Evolutionary conservation across 2,329 filamentous ascomycete genomes (phyloP).

Genomic region (Cercospora canescens): DNA sequence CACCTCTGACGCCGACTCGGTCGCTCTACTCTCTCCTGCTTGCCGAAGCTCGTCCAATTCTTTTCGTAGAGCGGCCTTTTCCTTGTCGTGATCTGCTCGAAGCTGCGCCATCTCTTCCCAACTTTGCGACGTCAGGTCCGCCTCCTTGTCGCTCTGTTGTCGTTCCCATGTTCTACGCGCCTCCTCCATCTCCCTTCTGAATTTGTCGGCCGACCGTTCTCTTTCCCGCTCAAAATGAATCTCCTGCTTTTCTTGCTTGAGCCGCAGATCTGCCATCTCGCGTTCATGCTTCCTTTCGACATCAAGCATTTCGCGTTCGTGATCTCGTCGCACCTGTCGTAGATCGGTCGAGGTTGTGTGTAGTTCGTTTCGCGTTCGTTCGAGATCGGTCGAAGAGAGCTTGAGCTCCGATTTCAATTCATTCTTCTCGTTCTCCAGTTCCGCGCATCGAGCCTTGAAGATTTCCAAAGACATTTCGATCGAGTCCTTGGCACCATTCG

Average conservation of each 20-base stretch:
- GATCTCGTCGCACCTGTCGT: slow-evolving; percentile 34
- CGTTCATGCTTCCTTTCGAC: slow-evolving; percentile 31
- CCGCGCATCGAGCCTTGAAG: slow-evolving; percentile 63
- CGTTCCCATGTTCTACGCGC: slow-evolving; percentile 44
- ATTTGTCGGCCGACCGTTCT: slow-evolving; percentile 59
- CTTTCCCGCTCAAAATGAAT: slow-evolving; percentile 37
- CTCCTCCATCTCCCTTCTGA: slow-evolving; percentile 51
- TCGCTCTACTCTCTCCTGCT: slow-evolving; percentile 57
- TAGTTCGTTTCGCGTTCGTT: slow-evolving; percentile 35
- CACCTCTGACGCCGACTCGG: slow-evolving; percentile 53
- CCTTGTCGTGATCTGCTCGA: slow-evolving; percentile 62
- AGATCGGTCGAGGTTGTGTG: slow-evolving; percentile 36
- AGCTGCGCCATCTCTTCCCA: slow-evolving; percentile 67
- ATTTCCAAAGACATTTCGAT: slow-evolving; percentile 73
- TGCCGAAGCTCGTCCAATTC: slow-evolving; percentile 52
- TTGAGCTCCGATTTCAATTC: slow-evolving; percentile 55
- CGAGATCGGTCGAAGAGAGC: slow-evolving; percentile 66
- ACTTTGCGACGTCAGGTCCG: slow-evolving; percentile 61
- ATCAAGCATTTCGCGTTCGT: slow-evolving; percentile 35
- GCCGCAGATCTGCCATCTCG: slow-evolving; percentile 27
- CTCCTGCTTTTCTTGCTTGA: slow-evolving; percentile 33
- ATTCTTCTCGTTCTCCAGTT: slow-evolving; percentile 32
- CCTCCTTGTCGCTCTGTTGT: slow-evolving; percentile 55
- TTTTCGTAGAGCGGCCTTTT: slow-evolving; percentile 63
- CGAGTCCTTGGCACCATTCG: slow-evolving; percentile 65